These are phyloP conservation scores for Pachysandra terminalis DNA, from an alignment of 164 flowering plant species.

Conservation along the genomic window DNA sequence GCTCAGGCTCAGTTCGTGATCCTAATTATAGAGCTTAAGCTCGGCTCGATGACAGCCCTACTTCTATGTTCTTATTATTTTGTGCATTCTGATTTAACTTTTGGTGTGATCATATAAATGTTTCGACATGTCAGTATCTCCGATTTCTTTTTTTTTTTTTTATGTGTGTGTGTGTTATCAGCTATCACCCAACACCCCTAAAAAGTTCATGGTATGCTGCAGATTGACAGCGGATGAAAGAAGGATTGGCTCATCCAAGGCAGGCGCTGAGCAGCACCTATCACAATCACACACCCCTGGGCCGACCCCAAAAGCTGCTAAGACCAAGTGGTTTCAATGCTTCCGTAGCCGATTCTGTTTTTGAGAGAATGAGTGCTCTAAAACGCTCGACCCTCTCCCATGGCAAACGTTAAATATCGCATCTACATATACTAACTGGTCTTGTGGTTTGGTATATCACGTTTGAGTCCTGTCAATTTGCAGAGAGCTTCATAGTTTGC, in stretches of 20 bases:
- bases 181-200: neutral
- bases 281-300: no score
- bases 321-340: slow-evolving; percentile 40
- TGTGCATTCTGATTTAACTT: no score
- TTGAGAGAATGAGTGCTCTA: slow-evolving; percentile 21
- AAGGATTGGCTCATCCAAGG: slow-evolving; percentile 27
- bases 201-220: slow-evolving; percentile 1
- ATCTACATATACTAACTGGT: no score
- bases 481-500: neutral
- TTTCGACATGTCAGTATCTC: neutral
- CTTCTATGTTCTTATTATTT: no score
- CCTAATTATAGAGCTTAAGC: no score
- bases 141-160: no score
- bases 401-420: neutral
- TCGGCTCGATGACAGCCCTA: no score
- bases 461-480: neutral
- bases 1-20: no score
- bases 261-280: slow-evolving; percentile 7
- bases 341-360: slow-evolving; percentile 34
- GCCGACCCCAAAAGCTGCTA: slow-evolving; percentile 1
- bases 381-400: neutral
- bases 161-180: neutral
- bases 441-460: no score
- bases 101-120: neutral
- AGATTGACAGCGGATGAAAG: slow-evolving; percentile 38